Evolutionary conservation across 2,329 filamentous ascomycete species (phyloP), one percentile per base, ranked within the genome.

Genomic region (Exophiala sideris): DNA sequence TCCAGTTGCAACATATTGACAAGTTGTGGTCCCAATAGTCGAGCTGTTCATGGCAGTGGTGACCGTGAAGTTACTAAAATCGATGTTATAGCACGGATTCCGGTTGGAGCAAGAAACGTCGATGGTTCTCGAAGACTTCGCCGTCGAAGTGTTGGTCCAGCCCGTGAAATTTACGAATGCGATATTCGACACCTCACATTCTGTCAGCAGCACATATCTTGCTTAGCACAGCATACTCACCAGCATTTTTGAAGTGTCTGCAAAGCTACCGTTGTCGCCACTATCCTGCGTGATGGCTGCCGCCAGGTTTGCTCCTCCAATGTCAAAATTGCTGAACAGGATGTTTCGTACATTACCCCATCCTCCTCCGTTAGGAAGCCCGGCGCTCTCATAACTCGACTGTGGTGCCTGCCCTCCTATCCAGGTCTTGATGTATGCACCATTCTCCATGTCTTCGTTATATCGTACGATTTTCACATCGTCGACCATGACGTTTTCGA

Each of bases 351-450:
- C 73, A 3, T 65, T 68, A n/a, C 80, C 80, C 76, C 79, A 81
- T 14, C 79, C 79, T 11, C 73, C 78, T 9, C 79, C 79, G 3
- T 76, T 70, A 3, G 79, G 77, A 34, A 72, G 65, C 16, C 70
- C 73, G 6, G 67, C 76, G 49, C 69, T 75, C 60, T 83, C 79
- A 60, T 82, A 82, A 5, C 62, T 65, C 14, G 64, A 63, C 58
- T 80, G 76, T 0, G 71, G 70, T 0, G 76, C 71, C 2, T 74
- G 70, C 1, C 67, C 73, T 3, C 80, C 79, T 3, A 80, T 70
- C 76, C 77, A 83, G 0, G 79, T 82, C 62, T 82, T 83, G 65
- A 83, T 79, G 59, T 81, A 81, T 0, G 76, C 78, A 11, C 67
- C 66, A 56, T 76, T 74, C 50, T 75, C 68, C 69, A 78, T 76